phyloP scores from a whole-genome alignment of 352 stramenopile genomes.

The Phytophthora chlamydospora region DNA sequence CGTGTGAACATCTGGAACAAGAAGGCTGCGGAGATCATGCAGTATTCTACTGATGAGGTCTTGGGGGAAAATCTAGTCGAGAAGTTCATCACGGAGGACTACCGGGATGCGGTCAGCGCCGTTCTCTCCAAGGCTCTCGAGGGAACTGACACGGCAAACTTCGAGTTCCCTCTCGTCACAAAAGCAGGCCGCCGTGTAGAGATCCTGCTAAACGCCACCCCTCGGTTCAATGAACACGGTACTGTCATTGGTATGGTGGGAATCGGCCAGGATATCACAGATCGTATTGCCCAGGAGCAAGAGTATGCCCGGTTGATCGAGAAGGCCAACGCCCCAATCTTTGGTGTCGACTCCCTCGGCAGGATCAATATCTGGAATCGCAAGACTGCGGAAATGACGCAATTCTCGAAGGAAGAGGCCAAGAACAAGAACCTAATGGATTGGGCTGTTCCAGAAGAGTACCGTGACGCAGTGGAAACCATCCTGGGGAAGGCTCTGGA shows the following conservation, averaged over 20 bases:
- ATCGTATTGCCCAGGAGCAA: slow-evolving; percentile 75
- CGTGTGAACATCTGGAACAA: slow-evolving; percentile 93
- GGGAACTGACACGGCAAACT: slow-evolving; percentile 78
- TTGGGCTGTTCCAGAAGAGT: slow-evolving; percentile 66
- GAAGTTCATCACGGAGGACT: slow-evolving; percentile 89
- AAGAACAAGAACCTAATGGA: slow-evolving; percentile 80
- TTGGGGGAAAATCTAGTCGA: slow-evolving; percentile 90
- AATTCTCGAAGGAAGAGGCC: slow-evolving; percentile 89
- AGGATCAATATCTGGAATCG: slow-evolving; percentile 92
- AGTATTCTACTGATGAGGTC: slow-evolving; percentile 90
- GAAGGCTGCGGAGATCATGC: slow-evolving; percentile 90
- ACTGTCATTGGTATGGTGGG: slow-evolving; percentile 87
- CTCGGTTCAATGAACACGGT: slow-evolving; percentile 80
- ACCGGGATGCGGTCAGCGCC: slow-evolving; percentile 59
- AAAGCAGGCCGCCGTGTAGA: slow-evolving; percentile 81
- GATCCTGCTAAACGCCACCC: slow-evolving; percentile 88
- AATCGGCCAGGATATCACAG: slow-evolving; percentile 89
- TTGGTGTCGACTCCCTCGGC: slow-evolving; percentile 82
- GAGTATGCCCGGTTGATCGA: slow-evolving; percentile 89
- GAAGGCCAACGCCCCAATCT: slow-evolving; percentile 91
- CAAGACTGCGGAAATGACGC: slow-evolving; percentile 89
- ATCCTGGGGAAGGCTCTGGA: slow-evolving; percentile 67
- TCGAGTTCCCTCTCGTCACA: slow-evolving; percentile 87
- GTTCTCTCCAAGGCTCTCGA: slow-evolving; percentile 70
- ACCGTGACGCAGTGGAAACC: slow-evolving; percentile 48